Base-by-base conservation (phyloP, 441 rosid genomes). In the Lepidium campestre region DNA sequence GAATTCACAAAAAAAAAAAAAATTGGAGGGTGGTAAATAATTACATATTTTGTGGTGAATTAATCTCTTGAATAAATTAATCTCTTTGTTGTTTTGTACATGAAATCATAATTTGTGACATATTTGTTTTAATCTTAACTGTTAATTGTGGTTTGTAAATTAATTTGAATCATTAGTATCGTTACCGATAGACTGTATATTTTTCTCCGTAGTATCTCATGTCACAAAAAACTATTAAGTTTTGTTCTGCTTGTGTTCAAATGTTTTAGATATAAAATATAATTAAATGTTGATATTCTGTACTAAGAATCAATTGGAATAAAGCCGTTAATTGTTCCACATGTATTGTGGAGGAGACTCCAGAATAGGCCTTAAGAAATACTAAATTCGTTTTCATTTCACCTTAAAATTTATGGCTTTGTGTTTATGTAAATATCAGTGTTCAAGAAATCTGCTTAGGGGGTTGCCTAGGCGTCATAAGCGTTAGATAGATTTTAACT, bases 241-340 rank as follows among this genome's bases (percentile, higher is more conserved):
- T n/a, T n/a, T n/a, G n/a, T n/a, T n/a, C n/a, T n/a, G n/a, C n/a
- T n/a, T n/a, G n/a, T n/a, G n/a, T n/a, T n/a, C 32, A 29, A 29
- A 29, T 37, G 14, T 13, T 29, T 12, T 10, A 23, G 27, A 41
- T 44, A 13, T 0, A 65, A 31, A 64, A 39, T 13, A 41, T 10
- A 31, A 18, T 32, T 15, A 27, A 66, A 54, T 32, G 27, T 14
- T 25, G 1, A 55, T 55, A 17, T 45, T 46, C 40, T 27, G 31
- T 57, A 57, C 58, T 58, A 57, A 46, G 65, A 68, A 57, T 67
- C 48, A 57, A 32, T 44, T 66, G 19, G 44, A 65, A 23, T 13
- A 1, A 44, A 44, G 23, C 6, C 23, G 11, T 8, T 44, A 44
- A 44, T 6, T 44, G 25, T 36, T 12, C 40, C 46, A 41, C 10